Base-by-base conservation (phyloP, 495 filamentous ascomycete genomes). In the Talaromyces liani region DNA sequence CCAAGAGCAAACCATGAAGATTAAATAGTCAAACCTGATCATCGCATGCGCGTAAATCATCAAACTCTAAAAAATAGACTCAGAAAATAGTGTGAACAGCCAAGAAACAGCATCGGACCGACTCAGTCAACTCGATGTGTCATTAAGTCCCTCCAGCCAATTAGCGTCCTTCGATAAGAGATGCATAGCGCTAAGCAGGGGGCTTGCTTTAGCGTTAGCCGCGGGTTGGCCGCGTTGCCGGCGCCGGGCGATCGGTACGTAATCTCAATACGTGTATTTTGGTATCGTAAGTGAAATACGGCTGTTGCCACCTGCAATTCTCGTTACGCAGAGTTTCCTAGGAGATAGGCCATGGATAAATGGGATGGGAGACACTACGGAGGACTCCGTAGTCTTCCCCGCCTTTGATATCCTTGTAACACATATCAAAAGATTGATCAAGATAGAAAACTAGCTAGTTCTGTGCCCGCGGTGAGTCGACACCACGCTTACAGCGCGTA, bases 101-200 rank as follows among this genome's bases (percentile, higher is more conserved):
- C 22, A 27, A 29, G 22, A 56, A 36, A 20, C 25, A n/a, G 10
- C 9, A 60, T 60, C 58, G 58, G 58, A 14, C 33, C 58, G 58
- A 47, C 58, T 45, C 60, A 62, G 60, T 62, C 60, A 62, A 25
- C 41, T 18, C 22, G 60, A 54, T 62, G 60, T 62, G 60, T 62
- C 60, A 62, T 53, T 10, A 33, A 18, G 45, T 22, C 16, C 14
- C 8, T 16, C 14, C 27, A 16, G 18, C 60, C 60, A 62, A 62
- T 53, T 25, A 53, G 41, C 1, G 8, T 0, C 5, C 0, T 18
- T 14, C 27, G 60, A 62, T 62, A 62, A 62, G 60, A 62, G 27
- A 4, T 58, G 55, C 55, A 33, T n/a, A 57, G 49, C 49, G 49
- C 49, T 54, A 22, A 25, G 49, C 49, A 22, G 18, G 49, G 45